These are phyloP conservation scores for Carex scoparia DNA, from an alignment of 176 grass and related monocot species.

Conservation along the genomic window DNA sequence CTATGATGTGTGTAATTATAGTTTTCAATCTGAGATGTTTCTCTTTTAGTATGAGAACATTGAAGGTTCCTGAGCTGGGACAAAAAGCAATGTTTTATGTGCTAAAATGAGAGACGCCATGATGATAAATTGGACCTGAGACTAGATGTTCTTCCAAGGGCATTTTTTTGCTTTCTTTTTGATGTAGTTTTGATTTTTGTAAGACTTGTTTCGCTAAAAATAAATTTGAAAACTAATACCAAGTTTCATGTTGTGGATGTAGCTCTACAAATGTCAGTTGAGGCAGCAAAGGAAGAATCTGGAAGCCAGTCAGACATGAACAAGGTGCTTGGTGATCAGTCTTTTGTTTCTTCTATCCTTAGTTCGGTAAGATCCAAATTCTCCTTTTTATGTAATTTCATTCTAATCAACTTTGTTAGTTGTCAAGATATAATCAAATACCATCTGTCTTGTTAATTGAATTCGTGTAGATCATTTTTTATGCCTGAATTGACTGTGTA, in stretches of 20 bases:
- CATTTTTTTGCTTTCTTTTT: background rate
- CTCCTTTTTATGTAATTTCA: background rate
- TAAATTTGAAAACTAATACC: background rate
- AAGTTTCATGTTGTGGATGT: background rate
- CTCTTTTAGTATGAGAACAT: conserved; percentile 14
- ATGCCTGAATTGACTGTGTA: background rate
- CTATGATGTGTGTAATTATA: background rate
- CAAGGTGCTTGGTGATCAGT: conserved; percentile 82
- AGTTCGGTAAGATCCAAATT: conserved; percentile 48
- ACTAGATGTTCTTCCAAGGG: conserved; percentile 3
- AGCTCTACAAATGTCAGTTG: conserved; percentile 99
- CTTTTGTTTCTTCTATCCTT: conserved; percentile 96
- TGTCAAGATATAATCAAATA: background rate
- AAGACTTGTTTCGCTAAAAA: background rate
- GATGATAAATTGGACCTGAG: conserved; percentile 1
- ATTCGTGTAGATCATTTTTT: background rate
- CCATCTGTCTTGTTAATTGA: background rate
- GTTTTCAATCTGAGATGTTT: conserved; percentile 24
- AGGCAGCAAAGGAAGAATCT: conserved; percentile 39
- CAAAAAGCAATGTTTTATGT: background rate
- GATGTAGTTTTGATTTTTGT: background rate
- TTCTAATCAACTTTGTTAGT: background rate
- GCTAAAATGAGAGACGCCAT: conserved; percentile 16
- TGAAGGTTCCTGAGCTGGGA: conserved; percentile 7
- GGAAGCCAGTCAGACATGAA: conserved; percentile 68